Percentiles rank a stretch among this genome's conserved stretches.
phyloP scores from a whole-genome alignment of 495 filamentous ascomycete genomes.

The Penicillium daleae region DNA sequence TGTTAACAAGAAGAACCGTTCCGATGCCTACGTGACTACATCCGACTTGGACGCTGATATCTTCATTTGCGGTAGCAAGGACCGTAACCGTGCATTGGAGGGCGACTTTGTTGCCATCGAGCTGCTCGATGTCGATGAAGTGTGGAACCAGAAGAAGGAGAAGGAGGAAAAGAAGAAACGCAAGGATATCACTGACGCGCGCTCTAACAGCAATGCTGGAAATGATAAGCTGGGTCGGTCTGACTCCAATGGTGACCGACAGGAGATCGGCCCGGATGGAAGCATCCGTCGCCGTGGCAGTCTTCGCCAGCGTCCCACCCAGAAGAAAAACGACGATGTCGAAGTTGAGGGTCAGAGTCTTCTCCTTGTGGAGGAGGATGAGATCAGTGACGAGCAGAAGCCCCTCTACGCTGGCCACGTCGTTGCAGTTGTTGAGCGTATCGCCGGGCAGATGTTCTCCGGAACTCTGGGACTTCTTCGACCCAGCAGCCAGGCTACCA shows the following conservation, averaged over 20 bases:
- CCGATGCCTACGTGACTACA: conserved; percentile 95
- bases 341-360: conserved; percentile 98
- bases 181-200: conserved; percentile 94
- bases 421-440: conserved; percentile 94
- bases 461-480: conserved; percentile 91
- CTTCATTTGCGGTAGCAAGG: conserved; percentile 99
- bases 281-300: conserved; percentile 91
- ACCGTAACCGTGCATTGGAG: conserved; percentile 93
- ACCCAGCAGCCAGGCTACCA: conserved; percentile 97
- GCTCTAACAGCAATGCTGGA: conserved; percentile 71
- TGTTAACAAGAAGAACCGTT: conserved; percentile 99
- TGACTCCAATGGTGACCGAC: conserved; percentile 65
- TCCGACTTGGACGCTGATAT: conserved; percentile 96
- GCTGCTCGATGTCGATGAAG: conserved; percentile 95
- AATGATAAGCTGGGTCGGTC: conserved; percentile 67
- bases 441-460: conserved; percentile 98
- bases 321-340: conserved; percentile 99
- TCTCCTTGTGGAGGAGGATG: conserved; percentile 94
- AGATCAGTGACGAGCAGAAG: conserved; percentile 98
- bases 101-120: conserved; percentile 95
- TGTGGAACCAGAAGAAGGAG: conserved; percentile 97
- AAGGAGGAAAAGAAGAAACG: conserved; percentile 99
- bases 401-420: conserved; percentile 96
- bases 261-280: conserved; percentile 69
- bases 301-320: conserved; percentile 92